Conservation (phyloP, 768 basidiomycete genomes). For the Hygrocybe coccinea region DNA sequence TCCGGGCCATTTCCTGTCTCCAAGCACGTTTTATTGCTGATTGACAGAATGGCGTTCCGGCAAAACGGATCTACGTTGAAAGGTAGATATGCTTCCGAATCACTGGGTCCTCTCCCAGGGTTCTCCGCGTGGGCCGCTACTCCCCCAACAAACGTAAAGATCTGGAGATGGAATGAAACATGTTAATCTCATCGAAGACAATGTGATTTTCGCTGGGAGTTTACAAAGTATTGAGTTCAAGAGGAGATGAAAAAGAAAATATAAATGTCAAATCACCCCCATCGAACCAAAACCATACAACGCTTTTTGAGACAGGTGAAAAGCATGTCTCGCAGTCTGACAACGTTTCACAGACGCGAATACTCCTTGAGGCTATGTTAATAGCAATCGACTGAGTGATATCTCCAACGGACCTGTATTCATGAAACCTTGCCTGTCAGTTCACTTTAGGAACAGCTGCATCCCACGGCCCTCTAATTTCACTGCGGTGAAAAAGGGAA, state of each 20-base stretch:
- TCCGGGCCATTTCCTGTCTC: background rate
- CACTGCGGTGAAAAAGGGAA: constrained; percentile 44
- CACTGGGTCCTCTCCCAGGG: background rate
- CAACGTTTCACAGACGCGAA: no score
- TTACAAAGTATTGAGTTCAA: background rate
- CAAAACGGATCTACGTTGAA: background rate
- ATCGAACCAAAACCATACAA: no score
- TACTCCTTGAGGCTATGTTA: background rate
- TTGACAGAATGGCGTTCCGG: background rate
- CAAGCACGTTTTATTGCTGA: background rate
- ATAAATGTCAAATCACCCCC: no score
- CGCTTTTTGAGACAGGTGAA: no score
- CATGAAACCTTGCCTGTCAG: constrained; percentile 18
- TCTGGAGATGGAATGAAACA: no score
- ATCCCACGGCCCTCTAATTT: constrained; percentile 89
- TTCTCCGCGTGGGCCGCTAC: background rate
- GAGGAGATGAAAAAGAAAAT: background rate
- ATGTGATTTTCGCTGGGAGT: no score
- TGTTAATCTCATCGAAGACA: no score
- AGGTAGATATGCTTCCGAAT: background rate
- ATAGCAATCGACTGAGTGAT: background rate
- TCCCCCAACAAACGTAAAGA: no score
- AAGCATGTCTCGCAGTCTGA: no score
- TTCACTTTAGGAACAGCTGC: constrained; percentile 73
- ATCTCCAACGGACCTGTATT: no score